Evolutionary conservation across 176 grass and related monocot species (phyloP).

Genomic region (Oryza brachyantha): DNA sequence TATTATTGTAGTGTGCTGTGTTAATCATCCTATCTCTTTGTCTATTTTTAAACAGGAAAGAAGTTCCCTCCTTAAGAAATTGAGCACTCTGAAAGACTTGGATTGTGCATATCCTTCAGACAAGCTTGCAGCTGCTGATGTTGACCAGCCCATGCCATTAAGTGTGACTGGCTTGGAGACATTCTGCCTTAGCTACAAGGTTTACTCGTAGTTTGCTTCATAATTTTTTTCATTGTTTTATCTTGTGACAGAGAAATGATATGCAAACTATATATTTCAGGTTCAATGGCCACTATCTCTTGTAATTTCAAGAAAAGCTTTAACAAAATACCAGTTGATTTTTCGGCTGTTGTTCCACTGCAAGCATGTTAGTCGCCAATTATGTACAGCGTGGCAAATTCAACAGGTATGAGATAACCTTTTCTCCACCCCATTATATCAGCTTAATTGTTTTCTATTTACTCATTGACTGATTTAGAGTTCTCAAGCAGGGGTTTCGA

Average conservation of each 20-base stretch:
- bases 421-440: background rate
- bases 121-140: slow-evolving; percentile 46
- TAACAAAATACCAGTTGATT: slow-evolving; percentile 94
- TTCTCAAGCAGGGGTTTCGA: slow-evolving; percentile 65
- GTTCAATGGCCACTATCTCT: slow-evolving; percentile 97
- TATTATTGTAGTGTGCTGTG: slow-evolving; percentile 18
- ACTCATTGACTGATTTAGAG: slow-evolving; percentile 31
- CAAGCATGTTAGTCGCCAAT: slow-evolving; percentile 87
- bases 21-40: slow-evolving; percentile 21
- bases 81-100: slow-evolving; percentile 75
- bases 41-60: slow-evolving; percentile 68
- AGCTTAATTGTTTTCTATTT: slow-evolving; percentile 20
- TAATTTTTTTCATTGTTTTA: slow-evolving; percentile 10
- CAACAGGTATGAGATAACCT: slow-evolving; percentile 61
- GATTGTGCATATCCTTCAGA: slow-evolving; percentile 54
- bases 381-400: slow-evolving; percentile 92
- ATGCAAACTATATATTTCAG: slow-evolving; percentile 42
- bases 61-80: slow-evolving; percentile 75
- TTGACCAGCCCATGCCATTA: slow-evolving; percentile 57
- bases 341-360: slow-evolving; percentile 96
- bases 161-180: slow-evolving; percentile 82
- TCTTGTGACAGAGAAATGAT: slow-evolving; percentile 15
- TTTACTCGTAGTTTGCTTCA: slow-evolving; percentile 31
- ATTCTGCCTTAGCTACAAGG: slow-evolving; percentile 89
- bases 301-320: slow-evolving; percentile 94